Evolutionary conservation across 257 asterid genomes (phyloP).

Genomic region (Thymus mandschuricus): DNA sequence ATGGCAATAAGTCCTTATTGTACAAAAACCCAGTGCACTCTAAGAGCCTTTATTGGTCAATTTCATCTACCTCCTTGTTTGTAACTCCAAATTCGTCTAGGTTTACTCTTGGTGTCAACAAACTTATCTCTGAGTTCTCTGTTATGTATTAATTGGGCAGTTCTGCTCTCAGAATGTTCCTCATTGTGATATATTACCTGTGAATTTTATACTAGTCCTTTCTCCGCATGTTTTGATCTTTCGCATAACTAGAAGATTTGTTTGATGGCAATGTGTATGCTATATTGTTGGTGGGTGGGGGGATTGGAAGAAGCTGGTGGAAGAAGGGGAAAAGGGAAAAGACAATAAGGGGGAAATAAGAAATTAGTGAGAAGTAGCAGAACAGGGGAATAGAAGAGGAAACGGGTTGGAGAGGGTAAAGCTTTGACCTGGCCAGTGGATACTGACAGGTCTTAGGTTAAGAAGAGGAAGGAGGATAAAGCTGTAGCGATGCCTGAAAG

Average conservation of each 20-base stretch:
- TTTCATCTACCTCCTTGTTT: constrained; percentile 1
- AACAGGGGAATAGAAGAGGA: neutral
- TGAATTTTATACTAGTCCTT: neutral
- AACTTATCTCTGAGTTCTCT: neutral
- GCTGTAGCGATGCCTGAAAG: too few species aligned
- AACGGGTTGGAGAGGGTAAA: neutral
- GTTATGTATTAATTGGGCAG: neutral
- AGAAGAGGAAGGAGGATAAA: neutral
- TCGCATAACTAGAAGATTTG: constrained; percentile 7
- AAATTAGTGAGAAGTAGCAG: neutral
- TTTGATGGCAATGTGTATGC: neutral
- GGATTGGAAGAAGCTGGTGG: neutral
- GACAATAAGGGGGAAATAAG: neutral
- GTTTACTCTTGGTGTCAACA: neutral
- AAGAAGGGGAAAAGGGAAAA: neutral
- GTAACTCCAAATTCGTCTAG: neutral
- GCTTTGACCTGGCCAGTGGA: neutral
- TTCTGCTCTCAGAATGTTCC: neutral
- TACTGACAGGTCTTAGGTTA: neutral
- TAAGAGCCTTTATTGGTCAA: neutral
- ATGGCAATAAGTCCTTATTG: constrained; percentile 1
- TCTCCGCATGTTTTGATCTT: neutral
- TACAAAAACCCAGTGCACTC: neutral
- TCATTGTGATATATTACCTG: neutral
- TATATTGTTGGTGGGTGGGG: neutral